Base-by-base conservation (phyloP, 1,284 basidiomycete genomes). In the Gomphus bonarii region DNA sequence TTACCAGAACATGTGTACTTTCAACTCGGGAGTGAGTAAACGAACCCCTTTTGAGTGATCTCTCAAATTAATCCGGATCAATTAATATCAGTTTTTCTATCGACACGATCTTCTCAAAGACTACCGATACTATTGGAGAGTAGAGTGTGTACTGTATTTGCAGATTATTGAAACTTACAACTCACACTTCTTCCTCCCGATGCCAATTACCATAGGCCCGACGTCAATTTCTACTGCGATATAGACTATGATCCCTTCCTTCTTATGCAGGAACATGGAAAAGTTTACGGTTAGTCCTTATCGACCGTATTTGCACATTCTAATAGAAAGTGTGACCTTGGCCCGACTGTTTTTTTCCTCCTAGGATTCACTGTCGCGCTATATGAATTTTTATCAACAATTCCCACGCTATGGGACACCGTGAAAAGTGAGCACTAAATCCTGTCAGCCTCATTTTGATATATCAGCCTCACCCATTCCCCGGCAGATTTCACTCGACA, bases 111-210 rank as follows among this genome's bases (percentile, higher is more conserved):
- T 90, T 7, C 70, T 91, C 22, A 73, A 78, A 56, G 74, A 78
- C 33, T 89, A 85, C 66, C 82, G 87, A 55, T 94, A 89, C 72
- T 93, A 93, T 69, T 93, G 91, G 91, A 75, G 84, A 65, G 82
- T 91, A 68, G 78, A 81, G 77, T 73, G 55, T 64, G 69, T 50
- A 20, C 36, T 18, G 8, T 12, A 22, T 44, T 12, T 18, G 9
- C 42, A 18, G n/a, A 40, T 40, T 8, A n/a, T n/a, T 20, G 3
- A 8, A 22, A 44, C 9, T 9, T 1, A 25, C n/a, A 10, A 22
- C 3, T 44, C 42, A n/a, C 43, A 40, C 40, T 36, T 20, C 31
- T 42, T 11, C 16, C 25, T 48, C 66, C 25, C 54, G 68, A 22
- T n/a, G n/a, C n/a, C n/a, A n/a, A n/a, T n/a, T 61, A 63, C 28